Conservation (phyloP, 1,284 basidiomycete species). For the Leccinum subrobustum region DNA sequence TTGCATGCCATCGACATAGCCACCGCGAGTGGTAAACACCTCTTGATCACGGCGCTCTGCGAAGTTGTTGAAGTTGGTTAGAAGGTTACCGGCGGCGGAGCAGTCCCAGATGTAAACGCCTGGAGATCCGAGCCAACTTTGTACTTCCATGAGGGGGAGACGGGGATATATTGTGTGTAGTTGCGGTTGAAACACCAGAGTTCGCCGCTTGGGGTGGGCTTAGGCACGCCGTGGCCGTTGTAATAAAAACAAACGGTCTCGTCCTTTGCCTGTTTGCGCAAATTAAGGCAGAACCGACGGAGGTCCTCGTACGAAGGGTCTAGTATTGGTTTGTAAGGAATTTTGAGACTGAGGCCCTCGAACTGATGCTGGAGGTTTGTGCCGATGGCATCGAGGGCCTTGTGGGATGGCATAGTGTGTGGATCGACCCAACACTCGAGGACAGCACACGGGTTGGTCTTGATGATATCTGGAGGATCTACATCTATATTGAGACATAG, state of each 20-base stretch:
- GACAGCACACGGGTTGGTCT: slow-evolving; percentile 94
- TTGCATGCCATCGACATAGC: slow-evolving; percentile 59
- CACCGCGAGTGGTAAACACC: slow-evolving; percentile 55
- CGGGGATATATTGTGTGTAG: slow-evolving; percentile 98
- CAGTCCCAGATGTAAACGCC: slow-evolving; percentile 99
- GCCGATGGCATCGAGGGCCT: slow-evolving; percentile 88
- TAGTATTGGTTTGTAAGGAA: slow-evolving; percentile 88
- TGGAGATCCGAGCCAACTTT: slow-evolving; percentile 90
- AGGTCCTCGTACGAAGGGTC: slow-evolving; percentile 96
- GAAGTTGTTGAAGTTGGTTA: slow-evolving; percentile 89
- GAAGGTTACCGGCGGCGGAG: slow-evolving; percentile 91
- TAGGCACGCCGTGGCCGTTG: slow-evolving; percentile 98
- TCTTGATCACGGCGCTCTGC: slow-evolving; percentile 87
- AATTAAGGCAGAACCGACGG: slow-evolving; percentile 82
- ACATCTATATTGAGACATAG: slow-evolving; percentile 97
- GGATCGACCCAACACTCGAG: slow-evolving; percentile 99
- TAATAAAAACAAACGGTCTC: slow-evolving; percentile 97
- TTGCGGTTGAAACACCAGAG: slow-evolving; percentile 98
- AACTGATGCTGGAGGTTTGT: slow-evolving; percentile 95
- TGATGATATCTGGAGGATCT: slow-evolving; percentile 96
- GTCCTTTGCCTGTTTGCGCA: slow-evolving; percentile 89
- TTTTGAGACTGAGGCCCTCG: slow-evolving; percentile 89
- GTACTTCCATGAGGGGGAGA: slow-evolving; percentile 87
- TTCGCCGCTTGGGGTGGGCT: slow-evolving; percentile 94
- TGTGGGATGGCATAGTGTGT: slow-evolving; percentile 81